phyloP scores from a whole-genome alignment of 768 basidiomycete genomes.

The Hortiboletus campestris region DNA sequence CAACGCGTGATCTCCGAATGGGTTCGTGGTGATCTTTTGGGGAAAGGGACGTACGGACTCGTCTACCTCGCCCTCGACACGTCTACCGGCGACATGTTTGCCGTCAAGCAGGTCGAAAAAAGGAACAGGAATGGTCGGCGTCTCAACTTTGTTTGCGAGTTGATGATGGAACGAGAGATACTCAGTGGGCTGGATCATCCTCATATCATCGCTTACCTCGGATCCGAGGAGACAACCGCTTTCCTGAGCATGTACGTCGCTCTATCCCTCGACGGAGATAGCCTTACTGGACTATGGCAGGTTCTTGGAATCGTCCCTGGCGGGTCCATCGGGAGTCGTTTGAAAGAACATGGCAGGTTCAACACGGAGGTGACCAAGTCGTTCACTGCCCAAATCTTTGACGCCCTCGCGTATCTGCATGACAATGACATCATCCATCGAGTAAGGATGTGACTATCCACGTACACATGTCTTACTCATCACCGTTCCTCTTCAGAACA shows the following conservation, averaged over 20 bases:
- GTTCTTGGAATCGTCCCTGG: slow-evolving; percentile 95
- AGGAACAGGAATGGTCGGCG: slow-evolving; percentile 61
- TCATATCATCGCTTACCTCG: slow-evolving; percentile 93
- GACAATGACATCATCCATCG: slow-evolving; percentile 84
- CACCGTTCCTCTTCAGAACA: slow-evolving; percentile 50
- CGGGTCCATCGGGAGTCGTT: slow-evolving; percentile 82
- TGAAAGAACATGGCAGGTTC: slow-evolving; percentile 86
- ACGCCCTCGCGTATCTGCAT: slow-evolving; percentile 88
- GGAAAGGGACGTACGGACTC: slow-evolving; percentile 89
- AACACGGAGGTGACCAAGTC: slow-evolving; percentile 84
- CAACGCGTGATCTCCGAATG: slow-evolving; percentile 70
- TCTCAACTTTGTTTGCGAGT: slow-evolving; percentile 77
- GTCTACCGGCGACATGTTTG: slow-evolving; percentile 94
- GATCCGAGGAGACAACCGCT: slow-evolving; percentile 80
- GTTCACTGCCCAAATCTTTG: slow-evolving; percentile 85
- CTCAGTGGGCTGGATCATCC: slow-evolving; percentile 92
- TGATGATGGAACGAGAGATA: slow-evolving; percentile 90
- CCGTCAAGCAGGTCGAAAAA: slow-evolving; percentile 97
- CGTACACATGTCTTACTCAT: background rate
- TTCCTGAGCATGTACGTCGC: slow-evolving; percentile 81
- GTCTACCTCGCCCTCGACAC: slow-evolving; percentile 95
- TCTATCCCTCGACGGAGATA: background rate
- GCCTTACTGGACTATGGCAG: slow-evolving; percentile 39
- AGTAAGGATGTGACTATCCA: slow-evolving; percentile 41
- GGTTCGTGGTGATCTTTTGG: slow-evolving; percentile 93